Conservation (phyloP, 2,329 filamentous ascomycete genomes). For the Colletotrichum plurivorum region DNA sequence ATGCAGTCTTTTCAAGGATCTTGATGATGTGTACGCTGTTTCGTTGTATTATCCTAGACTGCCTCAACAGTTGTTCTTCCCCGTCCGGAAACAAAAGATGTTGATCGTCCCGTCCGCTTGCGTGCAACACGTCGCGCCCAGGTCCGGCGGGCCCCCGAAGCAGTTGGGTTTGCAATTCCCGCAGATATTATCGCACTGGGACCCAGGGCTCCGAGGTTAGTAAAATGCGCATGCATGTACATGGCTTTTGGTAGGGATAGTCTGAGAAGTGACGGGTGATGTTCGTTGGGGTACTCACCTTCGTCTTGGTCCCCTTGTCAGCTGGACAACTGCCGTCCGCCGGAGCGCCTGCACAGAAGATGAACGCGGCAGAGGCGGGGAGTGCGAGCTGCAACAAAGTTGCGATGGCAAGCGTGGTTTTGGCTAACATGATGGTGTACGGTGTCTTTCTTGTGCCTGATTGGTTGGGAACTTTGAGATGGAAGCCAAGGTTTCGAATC, state of each 20-base stretch:
- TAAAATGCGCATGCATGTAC: background rate
- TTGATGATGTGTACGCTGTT: too few species aligned
- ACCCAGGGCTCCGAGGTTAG: background rate
- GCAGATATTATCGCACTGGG: background rate
- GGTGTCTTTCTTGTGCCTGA: background rate
- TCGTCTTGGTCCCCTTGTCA: slow-evolving; percentile 2
- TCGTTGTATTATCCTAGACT: background rate
- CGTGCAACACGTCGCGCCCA: slow-evolving; percentile 11
- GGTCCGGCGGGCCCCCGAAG: slow-evolving; percentile 3
- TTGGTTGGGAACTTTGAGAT: too few species aligned
- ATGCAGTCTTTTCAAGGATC: too few species aligned
- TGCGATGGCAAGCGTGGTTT: background rate
- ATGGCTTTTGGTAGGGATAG: background rate
- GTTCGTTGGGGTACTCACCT: background rate
- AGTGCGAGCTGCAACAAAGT: background rate
- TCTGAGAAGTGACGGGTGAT: background rate
- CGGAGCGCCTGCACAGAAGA: slow-evolving; percentile 13
- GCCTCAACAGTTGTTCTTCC: slow-evolving; percentile 3
- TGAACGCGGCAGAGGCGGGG: background rate
- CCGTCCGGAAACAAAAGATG: slow-evolving; percentile 13
- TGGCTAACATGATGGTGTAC: background rate
- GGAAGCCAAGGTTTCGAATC: background rate
- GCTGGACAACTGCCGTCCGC: slow-evolving; percentile 13
- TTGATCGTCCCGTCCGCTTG: slow-evolving; percentile 11
- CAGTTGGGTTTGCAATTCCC: slow-evolving; percentile 8